Base-by-base conservation (phyloP, 2,329 filamentous ascomycete species). In the Hymenoscyphus fraxineus region DNA sequence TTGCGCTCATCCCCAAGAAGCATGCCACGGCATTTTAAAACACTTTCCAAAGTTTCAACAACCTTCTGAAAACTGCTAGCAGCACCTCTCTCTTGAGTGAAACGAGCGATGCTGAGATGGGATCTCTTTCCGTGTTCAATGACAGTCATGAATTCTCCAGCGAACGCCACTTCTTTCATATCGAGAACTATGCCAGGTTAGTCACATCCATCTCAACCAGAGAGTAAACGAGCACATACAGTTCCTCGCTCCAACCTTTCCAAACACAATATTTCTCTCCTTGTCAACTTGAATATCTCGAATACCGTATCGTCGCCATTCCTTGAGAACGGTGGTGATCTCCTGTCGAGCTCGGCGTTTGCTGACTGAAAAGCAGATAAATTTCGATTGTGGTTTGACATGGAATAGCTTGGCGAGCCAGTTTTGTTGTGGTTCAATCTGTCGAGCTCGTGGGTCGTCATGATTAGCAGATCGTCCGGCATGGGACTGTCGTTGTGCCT, bases 381-480 rank as follows among this genome's bases (percentile, higher is more conserved):
- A 83, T 68, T 86, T 86, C 16, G 82, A 88, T 0, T 89, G 91
- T 1, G 94, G 94, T 75, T 95, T 97, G 74, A 97, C 89, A 63
- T 92, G 87, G 79, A 98, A 92, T 57, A 98, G 86, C 16, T 92
- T 90, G 38, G 92, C 89, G 61, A 98, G 85, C 93, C 94, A 97
- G 70, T 90, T 96, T 73, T 92, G 88, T 74, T 87, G 88, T 38
- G 86, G 83, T 67, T 87, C 87, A 72, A 85, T 90, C 77, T 82
- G 74, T 67, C 78, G 78, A 68, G 72, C 56, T 66, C 65, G 64
- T 9, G 69, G 56, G 61, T 73, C 69, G 16, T 75, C 76, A 76
- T 65, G 75, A 76, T 38, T 76, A 75, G 39, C 76, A 77, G 35
- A 77, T 77, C 22, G 75, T 73, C 66, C 77, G 74, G 51, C 69